Base-by-base conservation (phyloP, 1,284 basidiomycete genomes). In the Tilletiaria anomala region DNA sequence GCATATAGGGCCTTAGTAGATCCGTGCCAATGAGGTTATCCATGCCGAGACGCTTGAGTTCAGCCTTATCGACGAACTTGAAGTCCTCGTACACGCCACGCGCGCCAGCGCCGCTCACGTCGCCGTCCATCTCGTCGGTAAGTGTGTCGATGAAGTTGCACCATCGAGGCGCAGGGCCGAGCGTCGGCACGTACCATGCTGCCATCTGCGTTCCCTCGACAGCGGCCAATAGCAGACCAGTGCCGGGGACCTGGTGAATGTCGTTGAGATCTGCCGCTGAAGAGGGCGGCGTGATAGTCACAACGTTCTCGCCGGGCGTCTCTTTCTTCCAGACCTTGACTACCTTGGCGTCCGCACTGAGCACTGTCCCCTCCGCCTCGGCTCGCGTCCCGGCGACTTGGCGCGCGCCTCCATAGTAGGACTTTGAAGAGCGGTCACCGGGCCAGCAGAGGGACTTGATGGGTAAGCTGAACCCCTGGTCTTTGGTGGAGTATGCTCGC, bases 1-100 rank as follows among this genome's bases (percentile, higher is more conserved):
- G 93, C 91, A 99, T 96, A 71, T 97, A 99, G 1, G 93, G 91
- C 68, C 91, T 89, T 73, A 97, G 81, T 12, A 84, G 78, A 10
- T 87, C 79, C 1, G 88, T 93, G 40, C 93, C 93, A 58, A 94
- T 72, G 55, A 97, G 83, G 67, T 93, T 84, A 53, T 87, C 81
- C 67, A 99, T 86, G 54, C 43, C 38, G 44, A 51, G 44, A 38
- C 75, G 79, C 51, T 79, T 76, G 45, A 97, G 76, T 67, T 97
- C 93, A 53, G 71, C 73, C 46, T 83, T 75, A 69, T 91, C 86
- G 51, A 97, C 76, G 63, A 97, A 99, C 70, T 97, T 99, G 78
- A 82, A 97, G 71, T 96, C 93, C 65, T 91, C 82, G 69, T 96
- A 99, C 11, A 73, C 70, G 23, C 72, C 69, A 54, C 70, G 70